These are phyloP conservation scores for Gossypium trilobum DNA, from an alignment of 441 rosid species.

Conservation along the genomic window DNA sequence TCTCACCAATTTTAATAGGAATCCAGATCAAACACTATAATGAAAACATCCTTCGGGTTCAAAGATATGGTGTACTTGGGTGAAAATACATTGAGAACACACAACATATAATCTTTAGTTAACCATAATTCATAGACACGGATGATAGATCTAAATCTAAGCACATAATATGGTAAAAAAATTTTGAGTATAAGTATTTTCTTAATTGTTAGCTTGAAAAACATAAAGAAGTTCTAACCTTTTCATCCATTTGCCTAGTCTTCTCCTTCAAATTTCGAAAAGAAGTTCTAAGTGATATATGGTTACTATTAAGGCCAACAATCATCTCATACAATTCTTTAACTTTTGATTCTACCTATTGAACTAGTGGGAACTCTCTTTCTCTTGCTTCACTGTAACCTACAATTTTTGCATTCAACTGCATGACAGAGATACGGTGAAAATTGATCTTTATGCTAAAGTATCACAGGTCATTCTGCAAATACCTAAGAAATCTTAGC, in stretches of 20 bases:
- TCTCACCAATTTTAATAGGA: slow-evolving; percentile 1
- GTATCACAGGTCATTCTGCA: background rate
- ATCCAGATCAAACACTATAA: background rate
- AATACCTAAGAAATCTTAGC: slow-evolving; percentile 55
- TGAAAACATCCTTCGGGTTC: background rate
- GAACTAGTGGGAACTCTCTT: slow-evolving; percentile 57
- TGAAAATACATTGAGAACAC: background rate
- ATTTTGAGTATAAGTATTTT: background rate
- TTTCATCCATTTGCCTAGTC: slow-evolving; percentile 45
- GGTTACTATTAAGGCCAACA: slow-evolving; percentile 58
- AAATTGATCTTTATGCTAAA: slow-evolving; percentile 4
- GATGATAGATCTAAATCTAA: background rate
- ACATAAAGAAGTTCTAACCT: slow-evolving; percentile 34
- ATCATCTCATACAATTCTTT: slow-evolving; percentile 54
- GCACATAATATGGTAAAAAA: background rate
- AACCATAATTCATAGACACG: background rate
- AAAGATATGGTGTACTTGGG: background rate
- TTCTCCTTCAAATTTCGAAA: slow-evolving; percentile 53
- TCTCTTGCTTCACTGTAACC: slow-evolving; percentile 52
- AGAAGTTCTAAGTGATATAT: slow-evolving; percentile 48
- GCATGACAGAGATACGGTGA: slow-evolving; percentile 18
- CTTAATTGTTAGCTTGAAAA: background rate
- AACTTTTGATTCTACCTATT: slow-evolving; percentile 48
- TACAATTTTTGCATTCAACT: slow-evolving; percentile 68
- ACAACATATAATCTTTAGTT: background rate